These are phyloP conservation scores for Manihot esculenta DNA, from an alignment of 441 rosid species.

Conservation along the genomic window DNA sequence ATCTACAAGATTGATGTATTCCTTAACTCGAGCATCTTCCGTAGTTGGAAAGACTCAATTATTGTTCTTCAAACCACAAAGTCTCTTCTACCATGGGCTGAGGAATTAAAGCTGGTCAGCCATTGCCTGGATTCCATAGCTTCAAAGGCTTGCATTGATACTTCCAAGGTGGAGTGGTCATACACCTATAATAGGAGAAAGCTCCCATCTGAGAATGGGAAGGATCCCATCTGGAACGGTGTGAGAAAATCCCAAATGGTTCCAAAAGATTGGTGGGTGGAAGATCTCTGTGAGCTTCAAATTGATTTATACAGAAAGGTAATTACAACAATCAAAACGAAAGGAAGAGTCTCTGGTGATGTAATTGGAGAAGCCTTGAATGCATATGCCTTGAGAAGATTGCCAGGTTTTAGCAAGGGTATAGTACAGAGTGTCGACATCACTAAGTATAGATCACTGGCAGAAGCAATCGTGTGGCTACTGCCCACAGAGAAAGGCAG, in stretches of 20 bases:
- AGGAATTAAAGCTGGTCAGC: constrained; percentile 70
- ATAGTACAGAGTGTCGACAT: constrained; percentile 53
- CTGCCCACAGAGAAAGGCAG: constrained; percentile 65
- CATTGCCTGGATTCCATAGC: constrained; percentile 82
- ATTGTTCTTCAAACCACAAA: constrained; percentile 76
- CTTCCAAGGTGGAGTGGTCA: constrained; percentile 84
- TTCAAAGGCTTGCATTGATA: constrained; percentile 67
- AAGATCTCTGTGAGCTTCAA: constrained; percentile 85
- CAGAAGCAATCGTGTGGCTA: constrained; percentile 61
- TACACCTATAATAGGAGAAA: constrained; percentile 83
- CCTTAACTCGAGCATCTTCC: constrained; percentile 76
- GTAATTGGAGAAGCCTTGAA: constrained; percentile 77
- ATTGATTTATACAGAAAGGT: constrained; percentile 67
- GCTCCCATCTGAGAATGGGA: constrained; percentile 59
- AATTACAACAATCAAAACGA: constrained; percentile 59
- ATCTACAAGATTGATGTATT: constrained; percentile 95
- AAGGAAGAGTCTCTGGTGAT: constrained; percentile 48
- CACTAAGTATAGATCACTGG: constrained; percentile 53
- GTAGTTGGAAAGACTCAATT: constrained; percentile 93
- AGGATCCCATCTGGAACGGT: constrained; percentile 55
- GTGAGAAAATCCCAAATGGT: constrained; percentile 56
- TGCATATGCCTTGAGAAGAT: constrained; percentile 67
- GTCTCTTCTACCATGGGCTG: constrained; percentile 72
- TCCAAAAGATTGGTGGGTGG: constrained; percentile 98
- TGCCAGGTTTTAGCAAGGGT: constrained; percentile 75